phyloP scores from a whole-genome alignment of 176 grass and related monocot genomes.

The Alloteropsis semialata region DNA sequence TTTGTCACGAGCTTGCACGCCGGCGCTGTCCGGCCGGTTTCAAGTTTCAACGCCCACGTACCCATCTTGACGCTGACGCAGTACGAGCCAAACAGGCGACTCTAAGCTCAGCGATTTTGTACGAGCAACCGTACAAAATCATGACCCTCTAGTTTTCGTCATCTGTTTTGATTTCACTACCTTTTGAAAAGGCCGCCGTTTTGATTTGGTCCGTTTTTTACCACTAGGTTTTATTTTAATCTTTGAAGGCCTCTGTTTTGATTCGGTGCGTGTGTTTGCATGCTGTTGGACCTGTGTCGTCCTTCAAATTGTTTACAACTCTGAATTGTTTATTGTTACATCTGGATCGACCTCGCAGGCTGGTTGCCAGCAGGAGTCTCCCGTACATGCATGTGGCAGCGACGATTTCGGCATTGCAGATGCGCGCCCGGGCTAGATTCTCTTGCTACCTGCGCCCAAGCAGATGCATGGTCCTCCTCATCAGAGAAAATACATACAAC shows the following conservation, averaged over 20 bases:
- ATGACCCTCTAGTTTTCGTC: not conserved
- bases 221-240: no score
- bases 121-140: not conserved
- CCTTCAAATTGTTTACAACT: no score
- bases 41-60: not conserved
- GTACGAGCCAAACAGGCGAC: not conserved
- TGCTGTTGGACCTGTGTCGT: not conserved
- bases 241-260: not conserved
- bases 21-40: not conserved
- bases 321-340: not conserved
- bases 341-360: not conserved
- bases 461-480: not conserved
- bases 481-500: not conserved
- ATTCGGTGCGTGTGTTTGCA: not conserved
- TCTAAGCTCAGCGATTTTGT: not conserved
- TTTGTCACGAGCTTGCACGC: not conserved
- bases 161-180: not conserved
- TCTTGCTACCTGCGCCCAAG: not conserved
- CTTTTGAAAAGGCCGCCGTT: not conserved
- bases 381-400: not conserved
- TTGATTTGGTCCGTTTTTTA: not conserved
- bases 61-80: not conserved
- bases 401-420: not conserved
- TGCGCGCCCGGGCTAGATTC: constrained; percentile 3
- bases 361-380: not conserved